These are phyloP conservation scores for Pichia scutulata DNA, from an alignment of 805 yeast genomes.

Conservation along the genomic window DNA sequence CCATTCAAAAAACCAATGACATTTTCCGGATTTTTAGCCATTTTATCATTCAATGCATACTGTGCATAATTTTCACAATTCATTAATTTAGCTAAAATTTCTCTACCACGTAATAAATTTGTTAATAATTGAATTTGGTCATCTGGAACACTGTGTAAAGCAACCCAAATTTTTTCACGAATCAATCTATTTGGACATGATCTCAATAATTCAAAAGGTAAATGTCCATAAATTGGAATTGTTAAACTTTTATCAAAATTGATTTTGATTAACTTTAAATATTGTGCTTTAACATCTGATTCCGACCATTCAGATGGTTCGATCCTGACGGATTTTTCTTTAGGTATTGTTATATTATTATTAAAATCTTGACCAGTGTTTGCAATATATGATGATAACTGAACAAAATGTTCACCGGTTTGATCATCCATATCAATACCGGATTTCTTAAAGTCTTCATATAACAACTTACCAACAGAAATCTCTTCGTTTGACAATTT, in stretches of 20 bases:
- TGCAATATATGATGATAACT: conserved; percentile 73
- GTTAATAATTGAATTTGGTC: conserved; percentile 56
- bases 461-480: conserved; percentile 71
- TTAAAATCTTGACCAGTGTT: conserved; percentile 72
- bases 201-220: conserved; percentile 59
- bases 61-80: conserved; percentile 65
- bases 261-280: conserved; percentile 18
- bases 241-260: conserved; percentile 34
- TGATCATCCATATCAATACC: conserved; percentile 74
- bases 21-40: conserved; percentile 77
- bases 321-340: conserved; percentile 22
- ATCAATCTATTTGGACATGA: conserved; percentile 47
- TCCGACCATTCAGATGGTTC: conserved; percentile 23
- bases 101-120: conserved; percentile 55
- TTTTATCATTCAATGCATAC: conserved; percentile 80
- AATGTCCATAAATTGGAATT: conserved; percentile 53
- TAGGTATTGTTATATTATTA: conserved; percentile 35
- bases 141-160: conserved; percentile 56
- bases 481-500: conserved; percentile 64
- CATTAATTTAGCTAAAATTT: conserved; percentile 62
- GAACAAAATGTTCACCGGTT: conserved; percentile 63
- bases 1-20: conserved; percentile 63
- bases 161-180: conserved; percentile 67
- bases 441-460: conserved; percentile 81
- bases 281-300: conserved; percentile 20